Conservation (phyloP, 2,329 filamentous ascomycete species). For the Fusarium lateritium region DNA sequence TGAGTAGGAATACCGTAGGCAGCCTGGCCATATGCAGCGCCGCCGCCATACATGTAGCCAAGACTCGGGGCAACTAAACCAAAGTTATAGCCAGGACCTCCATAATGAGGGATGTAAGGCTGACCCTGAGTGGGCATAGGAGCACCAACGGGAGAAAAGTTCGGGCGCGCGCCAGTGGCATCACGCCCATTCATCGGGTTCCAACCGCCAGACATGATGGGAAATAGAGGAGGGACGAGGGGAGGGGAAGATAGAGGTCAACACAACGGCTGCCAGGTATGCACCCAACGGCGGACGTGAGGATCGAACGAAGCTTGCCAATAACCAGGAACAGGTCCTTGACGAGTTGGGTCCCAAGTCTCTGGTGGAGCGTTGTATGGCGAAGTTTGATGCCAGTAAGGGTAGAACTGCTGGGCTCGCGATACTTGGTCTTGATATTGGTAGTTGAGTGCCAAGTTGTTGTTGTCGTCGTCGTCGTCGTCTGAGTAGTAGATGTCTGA, state of each 20-base stretch:
- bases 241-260: constrained; percentile 23
- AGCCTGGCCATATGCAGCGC: constrained; percentile 19
- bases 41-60: constrained; percentile 48
- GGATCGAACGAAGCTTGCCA: constrained; percentile 56
- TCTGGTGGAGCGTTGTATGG: constrained; percentile 13
- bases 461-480: constrained; percentile 16
- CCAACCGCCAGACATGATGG: constrained; percentile 58
- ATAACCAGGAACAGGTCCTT: constrained; percentile 52
- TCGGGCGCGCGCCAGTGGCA: constrained; percentile 51
- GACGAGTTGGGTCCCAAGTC: constrained; percentile 50
- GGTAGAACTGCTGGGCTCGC: constrained; percentile 16
- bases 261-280: constrained; percentile 55
- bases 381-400: constrained; percentile 22
- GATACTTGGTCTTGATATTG: constrained; percentile 12
- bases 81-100: constrained; percentile 55
- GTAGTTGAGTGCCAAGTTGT: constrained; percentile 2
- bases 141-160: constrained; percentile 53
- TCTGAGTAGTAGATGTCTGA: constrained; percentile 32
- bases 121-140: constrained; percentile 56
- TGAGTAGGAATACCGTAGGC: constrained; percentile 34
- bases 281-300: constrained; percentile 51
- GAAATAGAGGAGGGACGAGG: not conserved
- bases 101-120: constrained; percentile 56
- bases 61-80: constrained; percentile 44
- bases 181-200: constrained; percentile 60